A percentile compares a stretch with the other conserved stretches of the same genome.
These are phyloP conservation scores for Fusarium neocosmosporiellum DNA, from an alignment of 2,329 filamentous ascomycete genomes.

Conservation along the genomic window DNA sequence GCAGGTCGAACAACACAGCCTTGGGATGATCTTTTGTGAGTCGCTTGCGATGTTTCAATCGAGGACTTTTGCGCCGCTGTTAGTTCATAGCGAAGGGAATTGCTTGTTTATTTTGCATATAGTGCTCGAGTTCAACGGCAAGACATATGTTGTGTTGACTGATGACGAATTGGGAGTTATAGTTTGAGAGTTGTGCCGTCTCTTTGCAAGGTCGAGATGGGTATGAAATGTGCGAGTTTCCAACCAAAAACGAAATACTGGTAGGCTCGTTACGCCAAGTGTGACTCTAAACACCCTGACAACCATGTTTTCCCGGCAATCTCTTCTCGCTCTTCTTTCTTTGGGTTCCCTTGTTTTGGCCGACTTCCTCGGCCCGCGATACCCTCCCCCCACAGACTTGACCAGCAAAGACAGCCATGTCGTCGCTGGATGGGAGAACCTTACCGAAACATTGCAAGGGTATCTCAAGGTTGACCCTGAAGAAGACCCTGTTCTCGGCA, in stretches of 20 bases:
- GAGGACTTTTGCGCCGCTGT: not conserved
- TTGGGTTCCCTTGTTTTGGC: not conserved
- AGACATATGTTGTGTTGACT: not conserved
- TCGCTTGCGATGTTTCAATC: not conserved
- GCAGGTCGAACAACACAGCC: not conserved
- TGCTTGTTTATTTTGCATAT: not conserved
- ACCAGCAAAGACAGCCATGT: constrained; percentile 14
- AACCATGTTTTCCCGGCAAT: not conserved
- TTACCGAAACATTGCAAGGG: not conserved
- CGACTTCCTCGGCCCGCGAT: constrained; percentile 17
- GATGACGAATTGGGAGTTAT: not conserved
- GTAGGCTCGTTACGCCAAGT: not conserved
- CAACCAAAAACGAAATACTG: not conserved
- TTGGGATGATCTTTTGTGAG: not conserved
- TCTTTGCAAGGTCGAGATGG: not conserved
- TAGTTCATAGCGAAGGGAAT: not conserved
- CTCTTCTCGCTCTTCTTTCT: not conserved
- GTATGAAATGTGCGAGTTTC: not conserved
- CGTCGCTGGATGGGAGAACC: not conserved
- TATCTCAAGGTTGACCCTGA: not conserved
- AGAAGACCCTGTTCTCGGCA: not conserved
- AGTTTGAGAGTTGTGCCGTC: not conserved
- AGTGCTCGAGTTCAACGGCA: not conserved
- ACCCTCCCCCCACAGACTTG: constrained; percentile 14
- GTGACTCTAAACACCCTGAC: not conserved